Conservation (phyloP, 768 basidiomycete genomes). For the Boletus reticulatus region DNA sequence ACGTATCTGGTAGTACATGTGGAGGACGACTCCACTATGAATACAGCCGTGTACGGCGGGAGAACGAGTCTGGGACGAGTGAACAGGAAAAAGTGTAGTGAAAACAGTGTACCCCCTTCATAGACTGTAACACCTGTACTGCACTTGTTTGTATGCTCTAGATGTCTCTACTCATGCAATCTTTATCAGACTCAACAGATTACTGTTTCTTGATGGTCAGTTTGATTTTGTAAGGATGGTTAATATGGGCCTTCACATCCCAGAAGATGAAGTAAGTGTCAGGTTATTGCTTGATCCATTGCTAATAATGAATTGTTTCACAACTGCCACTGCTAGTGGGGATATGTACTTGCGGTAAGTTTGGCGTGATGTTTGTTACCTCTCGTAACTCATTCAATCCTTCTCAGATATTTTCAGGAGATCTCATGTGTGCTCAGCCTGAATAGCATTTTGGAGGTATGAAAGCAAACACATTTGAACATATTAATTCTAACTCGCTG, state of each 20-base stretch:
- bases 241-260: constrained; percentile 63
- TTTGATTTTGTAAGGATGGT: constrained; percentile 70
- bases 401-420: constrained; percentile 44
- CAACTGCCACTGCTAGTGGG: constrained; percentile 46
- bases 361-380: constrained; percentile 5
- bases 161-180: constrained; percentile 5
- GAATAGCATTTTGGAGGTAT: constrained; percentile 63
- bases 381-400: constrained; percentile 14
- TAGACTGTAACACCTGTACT: no score
- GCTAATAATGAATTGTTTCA: constrained; percentile 15
- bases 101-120: no score
- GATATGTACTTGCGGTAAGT: constrained; percentile 58
- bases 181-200: constrained; percentile 51
- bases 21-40: no score
- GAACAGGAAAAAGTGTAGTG: no score
- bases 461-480: constrained; percentile 7
- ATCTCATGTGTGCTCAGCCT: constrained; percentile 62
- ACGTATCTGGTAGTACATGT: no score
- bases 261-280: constrained; percentile 63
- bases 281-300: neutral
- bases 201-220: constrained; percentile 54
- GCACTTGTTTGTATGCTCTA: neutral
- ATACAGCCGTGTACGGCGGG: no score
- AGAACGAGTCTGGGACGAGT: no score
- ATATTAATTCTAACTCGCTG: constrained; percentile 5